Conservation (phyloP, 108 stramenopile genomes). For the Pseudonitzschia multiseries region DNA sequence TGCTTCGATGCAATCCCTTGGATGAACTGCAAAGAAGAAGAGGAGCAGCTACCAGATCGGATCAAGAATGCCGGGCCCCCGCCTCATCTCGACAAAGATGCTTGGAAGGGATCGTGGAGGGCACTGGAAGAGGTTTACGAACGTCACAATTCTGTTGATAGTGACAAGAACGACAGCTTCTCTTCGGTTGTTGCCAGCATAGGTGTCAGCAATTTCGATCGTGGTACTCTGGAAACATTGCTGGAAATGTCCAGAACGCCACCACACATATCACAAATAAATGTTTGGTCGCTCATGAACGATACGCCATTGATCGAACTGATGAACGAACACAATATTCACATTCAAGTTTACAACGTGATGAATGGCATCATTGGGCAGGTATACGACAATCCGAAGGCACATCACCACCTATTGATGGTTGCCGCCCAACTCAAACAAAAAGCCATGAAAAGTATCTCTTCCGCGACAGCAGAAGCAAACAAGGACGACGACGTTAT, state of each 20-base stretch:
- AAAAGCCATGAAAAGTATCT: not conserved
- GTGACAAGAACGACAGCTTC: slow-evolving; percentile 4
- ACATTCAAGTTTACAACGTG: slow-evolving; percentile 68
- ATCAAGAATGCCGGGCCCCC: slow-evolving; percentile 69
- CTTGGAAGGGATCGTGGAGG: slow-evolving; percentile 72
- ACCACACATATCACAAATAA: slow-evolving; percentile 65
- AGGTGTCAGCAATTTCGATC: slow-evolving; percentile 75
- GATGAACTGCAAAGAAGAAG: slow-evolving; percentile 82
- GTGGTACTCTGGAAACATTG: slow-evolving; percentile 53
- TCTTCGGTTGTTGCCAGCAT: slow-evolving; percentile 52
- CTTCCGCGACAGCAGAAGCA: not conserved
- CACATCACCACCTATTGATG: slow-evolving; percentile 40
- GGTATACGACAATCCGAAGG: slow-evolving; percentile 25
- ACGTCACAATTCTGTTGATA: slow-evolving; percentile 9
- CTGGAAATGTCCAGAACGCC: slow-evolving; percentile 27
- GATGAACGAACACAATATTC: slow-evolving; percentile 44
- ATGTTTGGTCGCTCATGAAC: slow-evolving; percentile 62
- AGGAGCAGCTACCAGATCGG: slow-evolving; percentile 46
- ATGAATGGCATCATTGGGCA: slow-evolving; percentile 57
- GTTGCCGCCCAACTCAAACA: slow-evolving; percentile 23
- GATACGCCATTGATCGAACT: slow-evolving; percentile 49
- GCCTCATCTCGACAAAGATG: slow-evolving; percentile 61
- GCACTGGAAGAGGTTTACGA: slow-evolving; percentile 72
- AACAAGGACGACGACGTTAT: not conserved
- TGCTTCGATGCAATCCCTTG: slow-evolving; percentile 67